Percentiles rank a stretch among this genome's conserved stretches.
Conservation (phyloP, 176 grass and related monocot species). For the Aegilops sharonensis region DNA sequence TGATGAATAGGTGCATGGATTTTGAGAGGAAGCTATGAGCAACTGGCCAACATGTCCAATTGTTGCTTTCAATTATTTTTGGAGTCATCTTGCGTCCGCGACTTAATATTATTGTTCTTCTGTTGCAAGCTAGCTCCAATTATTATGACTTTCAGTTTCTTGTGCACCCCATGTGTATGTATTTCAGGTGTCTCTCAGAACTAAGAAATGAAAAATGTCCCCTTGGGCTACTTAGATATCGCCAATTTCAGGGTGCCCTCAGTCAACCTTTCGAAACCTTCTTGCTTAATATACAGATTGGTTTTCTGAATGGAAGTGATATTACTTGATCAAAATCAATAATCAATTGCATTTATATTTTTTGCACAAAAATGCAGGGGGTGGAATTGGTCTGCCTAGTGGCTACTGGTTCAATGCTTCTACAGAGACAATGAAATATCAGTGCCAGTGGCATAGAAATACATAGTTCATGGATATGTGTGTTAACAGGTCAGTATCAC, state of each 20-base stretch:
- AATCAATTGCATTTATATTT: background rate
- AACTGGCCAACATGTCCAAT: background rate
- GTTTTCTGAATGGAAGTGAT: background rate
- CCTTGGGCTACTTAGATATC: background rate
- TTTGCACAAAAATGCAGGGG: background rate
- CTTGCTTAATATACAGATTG: background rate
- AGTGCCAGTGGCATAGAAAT: background rate
- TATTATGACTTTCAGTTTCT: background rate
- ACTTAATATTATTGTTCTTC: background rate
- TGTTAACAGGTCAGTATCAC: constrained; percentile 48
- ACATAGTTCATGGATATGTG: constrained; percentile 34
- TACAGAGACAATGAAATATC: background rate
- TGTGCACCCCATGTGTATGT: background rate
- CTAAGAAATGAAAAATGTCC: background rate
- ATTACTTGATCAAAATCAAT: background rate
- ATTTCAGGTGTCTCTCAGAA: background rate
- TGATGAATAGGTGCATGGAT: constrained; percentile 13
- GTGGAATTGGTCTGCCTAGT: background rate
- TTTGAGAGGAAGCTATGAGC: constrained; percentile 20
- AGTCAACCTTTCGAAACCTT: background rate
- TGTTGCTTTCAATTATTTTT: constrained; percentile 9
- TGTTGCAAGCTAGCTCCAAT: background rate
- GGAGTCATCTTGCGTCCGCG: background rate
- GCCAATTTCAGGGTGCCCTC: background rate
- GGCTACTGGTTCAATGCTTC: background rate